A percentile compares a stretch with the other conserved stretches of the same genome.
Evolutionary conservation across 371 early-diverging fungal species (phyloP).

Genomic region (Apophysomyces sp.): DNA sequence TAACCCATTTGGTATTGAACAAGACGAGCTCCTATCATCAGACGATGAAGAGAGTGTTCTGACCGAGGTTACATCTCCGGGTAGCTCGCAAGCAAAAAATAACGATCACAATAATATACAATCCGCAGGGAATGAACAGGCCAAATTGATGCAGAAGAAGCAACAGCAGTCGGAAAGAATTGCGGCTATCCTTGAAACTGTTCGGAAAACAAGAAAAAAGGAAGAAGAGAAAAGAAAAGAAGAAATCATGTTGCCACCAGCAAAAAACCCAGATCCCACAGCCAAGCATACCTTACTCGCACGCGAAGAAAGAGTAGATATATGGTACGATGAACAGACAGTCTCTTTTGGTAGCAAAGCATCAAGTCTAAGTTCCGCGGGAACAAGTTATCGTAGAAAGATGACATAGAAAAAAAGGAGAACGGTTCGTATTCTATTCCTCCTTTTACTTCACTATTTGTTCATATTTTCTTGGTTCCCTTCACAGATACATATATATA

Average conservation of each 20-base stretch:
- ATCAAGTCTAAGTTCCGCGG: background rate
- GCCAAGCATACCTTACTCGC: background rate
- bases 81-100: background rate
- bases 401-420: background rate
- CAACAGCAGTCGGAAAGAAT: background rate
- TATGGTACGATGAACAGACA: background rate
- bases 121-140: background rate
- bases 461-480: too few relatives aligned
- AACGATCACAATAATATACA: background rate
- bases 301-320: background rate
- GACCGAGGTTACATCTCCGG: background rate
- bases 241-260: background rate
- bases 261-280: background rate
- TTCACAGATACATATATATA: too few relatives aligned
- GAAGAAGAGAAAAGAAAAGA: background rate
- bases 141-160: background rate
- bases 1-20: background rate
- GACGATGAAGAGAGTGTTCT: background rate
- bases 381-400: background rate
- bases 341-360: background rate
- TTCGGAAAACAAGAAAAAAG: background rate
- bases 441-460: too few relatives aligned
- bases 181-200: background rate
- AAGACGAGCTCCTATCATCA: background rate
- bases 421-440: too few relatives aligned